Evolutionary conservation across 148 eudicot species (phyloP), one percentile per base, ranked within the genome.

Genomic region (Tetragonia tetragonoides): DNA sequence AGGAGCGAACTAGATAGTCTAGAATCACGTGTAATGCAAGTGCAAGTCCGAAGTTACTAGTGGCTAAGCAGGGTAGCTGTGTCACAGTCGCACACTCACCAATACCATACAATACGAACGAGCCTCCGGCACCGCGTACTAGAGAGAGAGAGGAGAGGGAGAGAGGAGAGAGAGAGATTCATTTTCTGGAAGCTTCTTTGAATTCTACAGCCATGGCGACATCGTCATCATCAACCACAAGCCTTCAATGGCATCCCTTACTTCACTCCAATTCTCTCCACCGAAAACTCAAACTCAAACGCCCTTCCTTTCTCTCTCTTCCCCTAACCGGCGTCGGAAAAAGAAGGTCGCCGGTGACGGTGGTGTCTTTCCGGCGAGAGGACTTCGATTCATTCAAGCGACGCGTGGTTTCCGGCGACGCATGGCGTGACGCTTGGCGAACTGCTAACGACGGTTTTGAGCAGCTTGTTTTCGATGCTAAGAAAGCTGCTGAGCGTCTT

Each of bases 401-500:
- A 56, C 92, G 97, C n/a, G 82, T 95, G 47, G 74, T 83, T 1
- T 88, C 97, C 47, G 97, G 99, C 10, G 94, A 95, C 66, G 89
- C 84, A 10, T 90, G 86, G 92, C 85, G 78, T 40, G 93, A 89
- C 68, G 88, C 83, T 4, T 93, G 97, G 97, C 78, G 92, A 10
- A 81, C 80, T 23, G 96, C 97, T 24, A 93, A 91, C 81, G 86
- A 91, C 63, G 90, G 92, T 7, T 91, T 95, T 73, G 99, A 95
- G 67, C 94, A 84, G 84, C 64, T 95, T 3, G 71, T 90, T 2
- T 95, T 81, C 77, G 99, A 95, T 75, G 77, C 97, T 17, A 88
- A 60, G 84, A 95, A 91, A 80, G 83, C 97, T 7, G 94, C 94
- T 10, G 97, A 93, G 78, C 85, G 94, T 9, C 81, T 95, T 40